Percentiles rank a stretch among this genome's conserved stretches.
Evolutionary conservation across 1,284 basidiomycete species (phyloP).

Genomic region (Chiua sp.): DNA sequence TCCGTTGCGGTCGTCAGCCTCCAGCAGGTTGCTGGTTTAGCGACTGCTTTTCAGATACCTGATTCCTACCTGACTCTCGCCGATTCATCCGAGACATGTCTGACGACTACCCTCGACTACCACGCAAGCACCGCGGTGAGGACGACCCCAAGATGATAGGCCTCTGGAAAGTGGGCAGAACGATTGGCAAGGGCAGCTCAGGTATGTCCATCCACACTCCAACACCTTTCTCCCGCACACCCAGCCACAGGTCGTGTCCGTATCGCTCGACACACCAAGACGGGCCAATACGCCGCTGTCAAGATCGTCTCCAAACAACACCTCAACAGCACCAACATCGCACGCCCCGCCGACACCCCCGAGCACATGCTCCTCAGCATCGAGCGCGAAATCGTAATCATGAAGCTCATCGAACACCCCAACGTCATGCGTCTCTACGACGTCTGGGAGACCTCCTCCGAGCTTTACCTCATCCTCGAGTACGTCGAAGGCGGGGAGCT

Average conservation of each 20-base stretch:
- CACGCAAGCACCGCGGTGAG: conserved; percentile 40
- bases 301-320: conserved; percentile 95
- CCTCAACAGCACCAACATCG: conserved; percentile 62
- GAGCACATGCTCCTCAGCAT: conserved; percentile 79
- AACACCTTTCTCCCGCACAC: not conserved
- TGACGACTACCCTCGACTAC: conserved; percentile 37
- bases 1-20: conserved; percentile 22
- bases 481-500: conserved; percentile 98
- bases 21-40: not conserved
- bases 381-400: conserved; percentile 98
- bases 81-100: conserved; percentile 24
- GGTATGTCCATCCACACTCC: conserved; percentile 50
- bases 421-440: conserved; percentile 96
- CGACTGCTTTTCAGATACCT: not conserved
- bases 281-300: conserved; percentile 92
- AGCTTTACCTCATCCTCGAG: conserved; percentile 94
- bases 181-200: conserved; percentile 91
- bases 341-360: conserved; percentile 66
- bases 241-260: conserved; percentile 80
- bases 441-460: conserved; percentile 94
- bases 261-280: conserved; percentile 88
- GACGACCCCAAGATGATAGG: conserved; percentile 85
- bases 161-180: conserved; percentile 92
- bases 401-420: conserved; percentile 99
- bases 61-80: not conserved